phyloP scores from a whole-genome alignment of 1,284 basidiomycete genomes.

The Stygiomarasmius scandens region DNA sequence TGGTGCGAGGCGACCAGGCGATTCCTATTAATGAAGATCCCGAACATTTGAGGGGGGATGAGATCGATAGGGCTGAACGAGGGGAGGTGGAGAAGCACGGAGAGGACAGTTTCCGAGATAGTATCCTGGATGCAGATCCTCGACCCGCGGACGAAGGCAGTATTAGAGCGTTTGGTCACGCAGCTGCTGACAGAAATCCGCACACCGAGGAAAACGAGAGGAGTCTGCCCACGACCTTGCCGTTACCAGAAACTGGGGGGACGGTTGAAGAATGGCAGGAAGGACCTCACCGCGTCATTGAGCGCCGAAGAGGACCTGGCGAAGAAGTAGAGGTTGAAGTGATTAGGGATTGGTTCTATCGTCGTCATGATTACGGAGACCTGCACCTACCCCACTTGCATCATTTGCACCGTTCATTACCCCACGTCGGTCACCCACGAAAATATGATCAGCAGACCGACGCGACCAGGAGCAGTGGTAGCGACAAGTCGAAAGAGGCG shows the following conservation, averaged over 20 bases:
- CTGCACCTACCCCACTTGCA: conserved; percentile 15
- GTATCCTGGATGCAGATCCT: conserved; percentile 8
- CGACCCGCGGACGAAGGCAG: neutral
- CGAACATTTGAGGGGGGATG: conserved; percentile 41
- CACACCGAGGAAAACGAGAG: conserved; percentile 14
- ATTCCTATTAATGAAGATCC: conserved; percentile 77
- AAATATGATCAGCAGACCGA: no score
- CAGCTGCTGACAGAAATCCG: conserved; percentile 19
- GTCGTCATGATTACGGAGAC: conserved; percentile 22
- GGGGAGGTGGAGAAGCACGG: conserved; percentile 44
- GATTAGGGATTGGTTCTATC: conserved; percentile 44
- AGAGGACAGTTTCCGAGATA: conserved; percentile 22
- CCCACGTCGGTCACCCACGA: no score
- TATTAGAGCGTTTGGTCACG: neutral
- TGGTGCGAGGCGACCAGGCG: conserved; percentile 62
- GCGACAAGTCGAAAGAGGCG: conserved; percentile 26
- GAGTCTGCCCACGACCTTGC: neutral
- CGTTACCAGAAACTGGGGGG: conserved; percentile 43
- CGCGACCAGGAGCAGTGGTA: no score
- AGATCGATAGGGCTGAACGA: conserved; percentile 43
- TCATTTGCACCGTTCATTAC: conserved; percentile 13
- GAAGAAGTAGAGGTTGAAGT: conserved; percentile 73
- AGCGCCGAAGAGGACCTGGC: conserved; percentile 56
- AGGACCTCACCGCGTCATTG: conserved; percentile 68
- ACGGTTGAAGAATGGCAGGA: conserved; percentile 64